A percentile compares a stretch with the other conserved stretches of the same genome.
Conservation (phyloP, 306 rosid genomes). For the Dryas alaskensis region DNA sequence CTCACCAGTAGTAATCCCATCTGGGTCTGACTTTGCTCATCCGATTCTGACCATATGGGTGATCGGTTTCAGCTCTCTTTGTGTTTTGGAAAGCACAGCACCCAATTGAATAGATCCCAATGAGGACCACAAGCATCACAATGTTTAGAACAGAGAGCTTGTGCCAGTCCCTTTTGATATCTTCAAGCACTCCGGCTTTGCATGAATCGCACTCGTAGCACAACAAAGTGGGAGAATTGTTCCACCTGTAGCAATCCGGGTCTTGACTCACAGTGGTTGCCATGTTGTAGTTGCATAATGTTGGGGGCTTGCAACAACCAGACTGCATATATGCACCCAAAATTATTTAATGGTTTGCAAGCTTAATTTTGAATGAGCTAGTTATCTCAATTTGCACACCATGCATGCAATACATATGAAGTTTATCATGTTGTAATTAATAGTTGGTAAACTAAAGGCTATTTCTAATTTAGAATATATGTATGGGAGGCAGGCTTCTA, state of each 20-base stretch:
- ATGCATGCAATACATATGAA: no score
- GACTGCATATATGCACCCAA: constrained; percentile 42
- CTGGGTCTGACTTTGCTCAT: constrained; percentile 80
- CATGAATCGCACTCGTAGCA: constrained; percentile 96
- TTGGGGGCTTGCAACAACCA: constrained; percentile 94
- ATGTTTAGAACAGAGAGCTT: constrained; percentile 76
- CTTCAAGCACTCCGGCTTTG: constrained; percentile 88
- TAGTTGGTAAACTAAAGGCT: background rate
- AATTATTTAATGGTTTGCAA: background rate
- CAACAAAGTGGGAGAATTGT: constrained; percentile 55
- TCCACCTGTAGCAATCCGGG: constrained; percentile 85
- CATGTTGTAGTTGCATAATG: constrained; percentile 61
- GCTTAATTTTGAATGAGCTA: background rate
- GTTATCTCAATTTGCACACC: background rate
- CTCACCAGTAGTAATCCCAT: constrained; percentile 84
- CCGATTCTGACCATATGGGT: constrained; percentile 67
- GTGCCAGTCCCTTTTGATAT: constrained; percentile 72
- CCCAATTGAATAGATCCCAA: constrained; percentile 70
- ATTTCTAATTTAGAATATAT: no score
- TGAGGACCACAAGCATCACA: constrained; percentile 60
- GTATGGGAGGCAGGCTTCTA: background rate
- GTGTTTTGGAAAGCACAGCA: constrained; percentile 92
- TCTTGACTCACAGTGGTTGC: constrained; percentile 47
- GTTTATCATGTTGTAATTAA: no score
- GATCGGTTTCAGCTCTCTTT: constrained; percentile 62